Base-by-base conservation (phyloP, 2,329 filamentous ascomycete genomes). In the Aspergillus jensenii region DNA sequence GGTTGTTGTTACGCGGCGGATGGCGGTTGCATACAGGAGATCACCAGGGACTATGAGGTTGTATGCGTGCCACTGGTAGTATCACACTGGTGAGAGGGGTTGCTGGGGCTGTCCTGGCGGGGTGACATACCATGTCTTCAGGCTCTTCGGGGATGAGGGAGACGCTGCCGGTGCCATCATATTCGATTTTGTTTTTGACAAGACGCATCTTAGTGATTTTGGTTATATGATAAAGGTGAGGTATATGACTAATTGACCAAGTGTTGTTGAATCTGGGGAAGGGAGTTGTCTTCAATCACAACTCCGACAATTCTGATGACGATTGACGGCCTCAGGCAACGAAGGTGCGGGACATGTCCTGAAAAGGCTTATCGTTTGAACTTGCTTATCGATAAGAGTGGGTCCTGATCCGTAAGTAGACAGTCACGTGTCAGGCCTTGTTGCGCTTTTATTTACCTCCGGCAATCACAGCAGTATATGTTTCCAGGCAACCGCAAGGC, bases 121-220 rank as follows among this genome's bases (percentile, higher is more conserved):
- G 51, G 46, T 23, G 14, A 53, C 39, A 21, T 78, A 87, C 85
- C 88, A 91, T 90, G 66, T 91, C 88, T 75, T 90, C 88, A 51
- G 87, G 86, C 71, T 90, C 88, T 73, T 90, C 87, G 2, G 88
- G 88, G 59, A 85, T 81, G 54, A 91, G 78, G 6, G 85, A 88
- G 54, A 87, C 85, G 33, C 78, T 80, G 31, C 88, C 88, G 1
- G 84, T 84, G 74, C 86, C 87, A 73, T 87, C 82, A 59, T 83
- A 83, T 66, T 89, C 85, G 62, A 90, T 87, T 59, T 83, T 82
- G 59, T 86, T 83, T 70, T 87, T 89, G 65, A 90, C 82, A 44
- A 90, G 79, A 58, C 84, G 82, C 88, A 90, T 90, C 3, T 41
- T 72, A 43, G n/a, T 5, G 14, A 19, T 31, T 11, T 14, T 4